These are phyloP conservation scores for Talaromyces sp. DNA, from an alignment of 2,329 filamentous ascomycete genomes.

Conservation along the genomic window DNA sequence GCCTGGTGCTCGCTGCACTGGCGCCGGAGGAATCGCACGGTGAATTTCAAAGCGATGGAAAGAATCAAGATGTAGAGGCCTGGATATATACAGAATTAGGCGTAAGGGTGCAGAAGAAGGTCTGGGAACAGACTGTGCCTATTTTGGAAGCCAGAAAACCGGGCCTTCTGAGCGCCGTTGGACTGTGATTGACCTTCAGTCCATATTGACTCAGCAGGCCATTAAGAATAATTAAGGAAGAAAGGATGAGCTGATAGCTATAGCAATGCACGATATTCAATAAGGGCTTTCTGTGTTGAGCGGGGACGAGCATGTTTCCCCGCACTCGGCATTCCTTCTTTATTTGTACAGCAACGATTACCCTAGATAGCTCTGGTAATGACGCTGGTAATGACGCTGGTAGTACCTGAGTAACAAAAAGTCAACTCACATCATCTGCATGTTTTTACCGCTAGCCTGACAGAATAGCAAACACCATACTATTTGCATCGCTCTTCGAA, in stretches of 20 bases:
- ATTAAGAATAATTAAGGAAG: no score
- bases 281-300: not conserved
- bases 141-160: conserved; percentile 12
- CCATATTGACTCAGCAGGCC: no score
- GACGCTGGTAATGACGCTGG: not conserved
- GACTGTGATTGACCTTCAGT: not conserved
- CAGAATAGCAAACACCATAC: not conserved
- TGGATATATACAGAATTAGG: conserved; percentile 14
- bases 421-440: not conserved
- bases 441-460: not conserved
- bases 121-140: conserved; percentile 1
- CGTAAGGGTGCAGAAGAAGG: conserved; percentile 10
- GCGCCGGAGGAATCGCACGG: not conserved
- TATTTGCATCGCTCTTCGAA: not conserved
- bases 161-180: not conserved
- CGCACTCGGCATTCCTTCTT: conserved; percentile 1
- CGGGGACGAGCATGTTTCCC: not conserved
- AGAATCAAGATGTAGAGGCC: conserved; percentile 7
- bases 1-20: not conserved
- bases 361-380: not conserved
- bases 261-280: not conserved
- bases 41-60: conserved; percentile 6
- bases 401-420: not conserved
- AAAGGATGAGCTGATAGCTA: not conserved
- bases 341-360: not conserved